Base-by-base conservation (phyloP, 2,329 filamentous ascomycete species). In the Beauveria sp. region DNA sequence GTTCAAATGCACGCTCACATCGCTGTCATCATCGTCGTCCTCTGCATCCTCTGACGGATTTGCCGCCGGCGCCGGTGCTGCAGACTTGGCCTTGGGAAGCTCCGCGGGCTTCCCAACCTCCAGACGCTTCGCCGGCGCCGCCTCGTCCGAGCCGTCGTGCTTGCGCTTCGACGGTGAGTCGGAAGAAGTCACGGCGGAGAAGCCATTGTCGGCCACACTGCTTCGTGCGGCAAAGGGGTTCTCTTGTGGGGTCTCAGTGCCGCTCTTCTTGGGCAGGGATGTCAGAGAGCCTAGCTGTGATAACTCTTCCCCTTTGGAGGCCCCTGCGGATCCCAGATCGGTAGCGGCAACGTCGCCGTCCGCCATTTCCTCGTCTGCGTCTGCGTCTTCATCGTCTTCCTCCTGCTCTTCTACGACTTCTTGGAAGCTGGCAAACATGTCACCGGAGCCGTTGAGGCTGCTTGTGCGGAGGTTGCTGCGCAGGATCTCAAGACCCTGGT, bases 401-500 rank as follows among this genome's bases (percentile, higher is more conserved):
- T 76, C 77, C 63, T 76, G 67, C 46, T 67, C 71, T 4, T 72
- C 70, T 9, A 68, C 69, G 18, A 85, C 79, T 18, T 70, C 71
- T 28, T 68, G 66, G 14, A 69, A 66, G 14, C 64, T 64, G n/a
- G 67, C 67, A 48, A 73, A 68, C 55, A 71, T 66, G 60, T 70
- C 66, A 26, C 67, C 65, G 56, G 67, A 65, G 24, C 65, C 65
- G 50, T 69, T 62, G 60, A 68, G 67, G 58, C 68, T 66, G 10
- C 68, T 70, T 3, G 76, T 74, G 9, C 82, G 77, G 24, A 91
- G 75, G 65, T 84, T 85, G 66, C 80, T 83, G 51, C 83, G 78
- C 61, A 97, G 72, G 10, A 89, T 82, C 73, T 97, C 93, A 1
- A 95, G 84, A 18, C 82, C 83, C 62, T 83, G 78, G 55, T 88